A percentile compares a stretch with the other conserved stretches of the same genome.
phyloP scores from a whole-genome alignment of 129 eudicot genomes.

The Daucus carota region DNA sequence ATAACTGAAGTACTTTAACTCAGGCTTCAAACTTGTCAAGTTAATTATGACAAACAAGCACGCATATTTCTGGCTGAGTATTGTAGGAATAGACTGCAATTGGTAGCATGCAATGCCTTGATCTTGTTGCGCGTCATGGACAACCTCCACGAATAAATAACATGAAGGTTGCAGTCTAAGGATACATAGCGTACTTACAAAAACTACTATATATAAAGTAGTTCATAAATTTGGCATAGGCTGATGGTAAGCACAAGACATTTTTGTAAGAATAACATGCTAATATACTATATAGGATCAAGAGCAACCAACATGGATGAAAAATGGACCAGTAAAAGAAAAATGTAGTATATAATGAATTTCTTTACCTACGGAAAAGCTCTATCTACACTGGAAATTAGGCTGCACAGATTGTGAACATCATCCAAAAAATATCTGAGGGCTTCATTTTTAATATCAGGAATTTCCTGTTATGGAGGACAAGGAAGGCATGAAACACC shows the following conservation, averaged over 20 bases:
- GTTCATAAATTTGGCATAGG: not conserved
- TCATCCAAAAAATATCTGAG: not conserved
- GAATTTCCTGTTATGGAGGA: not conserved
- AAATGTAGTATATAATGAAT: not conserved
- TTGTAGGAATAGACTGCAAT: not conserved
- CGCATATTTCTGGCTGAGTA: not conserved
- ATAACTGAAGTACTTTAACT: not conserved
- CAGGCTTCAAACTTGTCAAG: not conserved
- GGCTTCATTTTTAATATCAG: not conserved
- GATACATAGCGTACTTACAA: not conserved
- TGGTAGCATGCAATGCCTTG: not conserved
- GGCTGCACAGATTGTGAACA: slow-evolving; percentile 11
- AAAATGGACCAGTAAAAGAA: slow-evolving; percentile 13
- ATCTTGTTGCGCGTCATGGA: not conserved
- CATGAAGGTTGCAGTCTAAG: not conserved
- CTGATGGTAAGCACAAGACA: not conserved
- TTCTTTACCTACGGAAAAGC: slow-evolving; percentile 7
- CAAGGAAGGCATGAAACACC: not conserved
- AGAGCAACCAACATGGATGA: slow-evolving; percentile 23
- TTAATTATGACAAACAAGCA: not conserved
- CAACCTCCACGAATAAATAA: not conserved
- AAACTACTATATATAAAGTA: not conserved
- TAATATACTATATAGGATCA: slow-evolving; percentile 10
- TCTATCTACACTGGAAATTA: slow-evolving; percentile 4
- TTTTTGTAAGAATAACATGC: not conserved